Conservation (phyloP, 2,329 filamentous ascomycete genomes). For the Cephalotrichum gorgonifer region DNA sequence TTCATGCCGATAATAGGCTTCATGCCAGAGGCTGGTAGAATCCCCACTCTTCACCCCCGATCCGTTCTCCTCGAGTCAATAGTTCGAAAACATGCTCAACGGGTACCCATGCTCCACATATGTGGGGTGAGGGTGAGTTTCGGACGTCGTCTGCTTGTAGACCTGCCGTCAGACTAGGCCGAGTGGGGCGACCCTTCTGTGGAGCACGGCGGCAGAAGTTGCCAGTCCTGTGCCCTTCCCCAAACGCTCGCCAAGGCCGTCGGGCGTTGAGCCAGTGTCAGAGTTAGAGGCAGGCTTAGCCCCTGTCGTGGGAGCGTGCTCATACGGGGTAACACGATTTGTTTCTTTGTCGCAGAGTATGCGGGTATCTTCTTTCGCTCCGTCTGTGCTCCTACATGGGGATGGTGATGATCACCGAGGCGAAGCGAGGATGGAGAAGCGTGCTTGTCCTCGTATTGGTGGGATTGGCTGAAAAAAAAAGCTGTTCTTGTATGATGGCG, state of each 20-base stretch:
- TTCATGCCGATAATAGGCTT: too few species aligned
- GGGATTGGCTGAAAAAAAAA: too few species aligned
- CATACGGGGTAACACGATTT: neutral
- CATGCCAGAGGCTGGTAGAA: too few species aligned
- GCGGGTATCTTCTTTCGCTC: neutral
- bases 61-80: too few species aligned
- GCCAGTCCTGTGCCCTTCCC: neutral
- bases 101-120: too few species aligned
- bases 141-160: neutral
- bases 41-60: too few species aligned
- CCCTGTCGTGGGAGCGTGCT: too few species aligned
- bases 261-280: neutral
- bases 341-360: neutral
- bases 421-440: neutral
- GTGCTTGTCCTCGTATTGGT: neutral
- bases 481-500: too few species aligned
- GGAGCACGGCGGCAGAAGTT: neutral
- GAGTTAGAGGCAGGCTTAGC: neutral
- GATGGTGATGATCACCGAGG: neutral
- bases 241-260: neutral
- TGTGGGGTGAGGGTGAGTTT: too few species aligned
- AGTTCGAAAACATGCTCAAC: too few species aligned
- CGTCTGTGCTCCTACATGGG: neutral
- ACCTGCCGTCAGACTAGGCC: neutral
- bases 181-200: neutral